Conservation (phyloP, 371 early-diverging fungal species). For the Mortierella sp. region DNA sequence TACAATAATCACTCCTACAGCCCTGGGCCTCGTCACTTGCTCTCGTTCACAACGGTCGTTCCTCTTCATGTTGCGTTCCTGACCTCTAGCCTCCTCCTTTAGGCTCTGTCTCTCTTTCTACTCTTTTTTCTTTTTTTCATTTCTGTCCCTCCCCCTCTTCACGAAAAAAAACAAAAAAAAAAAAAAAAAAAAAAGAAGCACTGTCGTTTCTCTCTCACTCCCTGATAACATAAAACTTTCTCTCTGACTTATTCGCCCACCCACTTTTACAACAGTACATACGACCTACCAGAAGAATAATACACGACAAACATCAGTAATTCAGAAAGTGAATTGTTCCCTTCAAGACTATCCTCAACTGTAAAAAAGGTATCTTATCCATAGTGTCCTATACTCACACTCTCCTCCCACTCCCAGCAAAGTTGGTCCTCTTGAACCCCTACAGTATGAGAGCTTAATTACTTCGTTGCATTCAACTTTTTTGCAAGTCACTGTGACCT, state of each 20-base stretch:
- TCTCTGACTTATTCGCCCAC: too few relatives aligned
- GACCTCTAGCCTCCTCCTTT: constrained; percentile 13
- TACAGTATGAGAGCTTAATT: constrained; percentile 3
- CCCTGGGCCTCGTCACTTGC: constrained; percentile 2
- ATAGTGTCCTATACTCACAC: too few relatives aligned
- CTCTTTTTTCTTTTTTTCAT: background rate
- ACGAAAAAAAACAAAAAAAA: background rate
- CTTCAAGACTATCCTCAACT: too few relatives aligned
- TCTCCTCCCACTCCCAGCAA: background rate
- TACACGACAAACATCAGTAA: too few relatives aligned
- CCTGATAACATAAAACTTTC: too few relatives aligned
- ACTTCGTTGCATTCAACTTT: background rate
- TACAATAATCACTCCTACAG: background rate
- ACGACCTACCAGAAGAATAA: too few relatives aligned
- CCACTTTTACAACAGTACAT: too few relatives aligned
- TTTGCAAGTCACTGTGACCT: constrained; percentile 9
- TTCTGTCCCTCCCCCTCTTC: background rate
- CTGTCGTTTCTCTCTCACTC: too few relatives aligned
- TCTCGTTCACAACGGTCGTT: constrained; percentile 15
- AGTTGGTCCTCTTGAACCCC: background rate
- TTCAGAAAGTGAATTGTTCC: too few relatives aligned
- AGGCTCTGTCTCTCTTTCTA: background rate
- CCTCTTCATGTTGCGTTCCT: constrained; percentile 28
- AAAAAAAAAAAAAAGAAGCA: too few relatives aligned
- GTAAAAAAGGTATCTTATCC: too few relatives aligned